Conservation (phyloP, 768 basidiomycete genomes). For the Hemileccinum rubropunctum region DNA sequence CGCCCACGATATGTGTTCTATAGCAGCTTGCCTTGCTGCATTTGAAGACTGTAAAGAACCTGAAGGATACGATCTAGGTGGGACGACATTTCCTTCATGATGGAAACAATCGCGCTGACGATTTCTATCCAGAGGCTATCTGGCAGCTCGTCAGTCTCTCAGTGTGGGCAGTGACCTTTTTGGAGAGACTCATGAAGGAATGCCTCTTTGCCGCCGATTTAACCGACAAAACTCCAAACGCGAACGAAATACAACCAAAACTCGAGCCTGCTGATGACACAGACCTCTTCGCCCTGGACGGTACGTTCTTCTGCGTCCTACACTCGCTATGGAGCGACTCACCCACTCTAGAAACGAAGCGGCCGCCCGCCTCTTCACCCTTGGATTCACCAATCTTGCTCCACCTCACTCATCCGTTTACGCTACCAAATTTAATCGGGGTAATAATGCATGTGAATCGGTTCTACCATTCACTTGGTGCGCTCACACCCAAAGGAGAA, state of each 20-base stretch:
- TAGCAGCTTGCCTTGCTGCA: slow-evolving; percentile 56
- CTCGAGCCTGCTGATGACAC: slow-evolving; percentile 28
- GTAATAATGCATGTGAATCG: slow-evolving; percentile 56
- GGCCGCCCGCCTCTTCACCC: slow-evolving; percentile 12
- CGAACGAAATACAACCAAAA: slow-evolving; percentile 18
- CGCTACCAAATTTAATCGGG: slow-evolving; percentile 47
- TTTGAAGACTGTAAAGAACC: slow-evolving; percentile 67
- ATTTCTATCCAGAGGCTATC: slow-evolving; percentile 48
- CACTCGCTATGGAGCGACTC: slow-evolving; percentile 39
- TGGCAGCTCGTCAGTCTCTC: slow-evolving; percentile 71
- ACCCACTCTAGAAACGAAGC: slow-evolving; percentile 26
- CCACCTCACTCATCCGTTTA: slow-evolving; percentile 60
- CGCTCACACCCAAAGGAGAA: slow-evolving; percentile 55
- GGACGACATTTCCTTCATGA: not conserved
- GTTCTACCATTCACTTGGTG: slow-evolving; percentile 52
- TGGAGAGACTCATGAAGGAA: slow-evolving; percentile 60
- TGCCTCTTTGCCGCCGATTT: slow-evolving; percentile 38
- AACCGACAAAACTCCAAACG: slow-evolving; percentile 9
- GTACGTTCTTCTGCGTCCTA: slow-evolving; percentile 28
- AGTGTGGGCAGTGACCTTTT: slow-evolving; percentile 58
- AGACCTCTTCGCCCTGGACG: slow-evolving; percentile 19
- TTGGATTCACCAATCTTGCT: slow-evolving; percentile 46
- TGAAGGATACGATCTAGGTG: slow-evolving; percentile 64
- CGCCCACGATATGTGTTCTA: slow-evolving; percentile 65
- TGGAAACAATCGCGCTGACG: slow-evolving; percentile 4